phyloP scores from a whole-genome alignment of 371 early-diverging fungal species.

The Nematocida parisii region DNA sequence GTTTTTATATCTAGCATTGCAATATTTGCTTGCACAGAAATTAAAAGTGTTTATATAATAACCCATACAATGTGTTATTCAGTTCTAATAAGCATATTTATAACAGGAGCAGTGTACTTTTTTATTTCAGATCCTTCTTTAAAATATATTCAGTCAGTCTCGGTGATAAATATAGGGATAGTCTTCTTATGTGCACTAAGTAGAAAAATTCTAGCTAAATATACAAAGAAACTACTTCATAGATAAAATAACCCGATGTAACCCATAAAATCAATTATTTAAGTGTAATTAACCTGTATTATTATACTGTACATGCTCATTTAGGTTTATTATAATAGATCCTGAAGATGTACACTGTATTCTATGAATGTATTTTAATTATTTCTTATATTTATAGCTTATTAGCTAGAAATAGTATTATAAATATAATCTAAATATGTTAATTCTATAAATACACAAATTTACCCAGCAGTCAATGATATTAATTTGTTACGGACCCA shows the following conservation, averaged over 20 bases:
- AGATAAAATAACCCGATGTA: constrained; percentile 8
- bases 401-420: too few relatives aligned
- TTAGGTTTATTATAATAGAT: too few relatives aligned
- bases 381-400: too few relatives aligned
- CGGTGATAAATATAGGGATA: not conserved
- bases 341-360: too few relatives aligned
- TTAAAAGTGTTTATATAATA: not conserved
- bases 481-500: too few relatives aligned
- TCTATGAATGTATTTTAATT: too few relatives aligned
- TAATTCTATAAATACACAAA: too few relatives aligned
- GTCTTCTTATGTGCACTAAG: not conserved
- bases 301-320: too few relatives aligned
- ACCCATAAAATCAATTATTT: not conserved
- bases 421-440: too few relatives aligned
- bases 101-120: not conserved
- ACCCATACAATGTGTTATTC: not conserved
- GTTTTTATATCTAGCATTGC: not conserved
- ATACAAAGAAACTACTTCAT: not conserved
- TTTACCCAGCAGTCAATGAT: too few relatives aligned
- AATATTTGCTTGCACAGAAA: not conserved
- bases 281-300: too few relatives aligned
- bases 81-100: not conserved
- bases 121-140: not conserved
- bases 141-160: not conserved
- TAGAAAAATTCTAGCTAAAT: not conserved